phyloP scores from a whole-genome alignment of 306 rosid genomes.

The Ammopiptanthus mongolicus region DNA sequence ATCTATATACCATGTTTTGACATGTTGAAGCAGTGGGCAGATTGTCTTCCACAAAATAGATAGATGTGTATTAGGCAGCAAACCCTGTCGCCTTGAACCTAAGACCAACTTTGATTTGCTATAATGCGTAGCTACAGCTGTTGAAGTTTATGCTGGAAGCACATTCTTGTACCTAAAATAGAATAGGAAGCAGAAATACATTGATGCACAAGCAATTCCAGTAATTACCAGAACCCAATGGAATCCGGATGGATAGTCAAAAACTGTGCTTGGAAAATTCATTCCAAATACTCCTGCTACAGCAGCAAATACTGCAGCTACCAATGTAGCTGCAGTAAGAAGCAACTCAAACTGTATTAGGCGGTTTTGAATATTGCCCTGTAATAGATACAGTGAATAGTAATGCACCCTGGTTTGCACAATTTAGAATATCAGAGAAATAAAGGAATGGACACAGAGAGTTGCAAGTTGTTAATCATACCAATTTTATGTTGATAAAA shows the following conservation, averaged over 20 bases:
- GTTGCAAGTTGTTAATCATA: constrained; percentile 25
- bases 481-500: constrained; percentile 97
- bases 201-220: constrained; percentile 42
- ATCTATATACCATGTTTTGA: not conserved
- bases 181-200: constrained; percentile 52
- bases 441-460: not conserved
- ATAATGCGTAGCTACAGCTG: constrained; percentile 11
- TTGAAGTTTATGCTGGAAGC: constrained; percentile 44
- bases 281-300: constrained; percentile 90
- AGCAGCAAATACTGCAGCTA: constrained; percentile 68
- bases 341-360: constrained; percentile 88
- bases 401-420: not conserved
- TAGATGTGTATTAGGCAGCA: not conserved
- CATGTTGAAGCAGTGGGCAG: not conserved
- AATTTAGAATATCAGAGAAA: constrained; percentile 24
- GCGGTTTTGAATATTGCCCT: constrained; percentile 95
- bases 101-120: constrained; percentile 1
- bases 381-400: constrained; percentile 25
- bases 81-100: not conserved
- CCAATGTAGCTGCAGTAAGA: constrained; percentile 84
- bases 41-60: constrained; percentile 3
- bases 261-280: constrained; percentile 57
- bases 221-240: constrained; percentile 56
- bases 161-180: constrained; percentile 73
- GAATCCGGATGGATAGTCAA: constrained; percentile 52